Evolutionary conservation across 306 rosid genomes (phyloP).

Genomic region (Cucurbita moschata): DNA sequence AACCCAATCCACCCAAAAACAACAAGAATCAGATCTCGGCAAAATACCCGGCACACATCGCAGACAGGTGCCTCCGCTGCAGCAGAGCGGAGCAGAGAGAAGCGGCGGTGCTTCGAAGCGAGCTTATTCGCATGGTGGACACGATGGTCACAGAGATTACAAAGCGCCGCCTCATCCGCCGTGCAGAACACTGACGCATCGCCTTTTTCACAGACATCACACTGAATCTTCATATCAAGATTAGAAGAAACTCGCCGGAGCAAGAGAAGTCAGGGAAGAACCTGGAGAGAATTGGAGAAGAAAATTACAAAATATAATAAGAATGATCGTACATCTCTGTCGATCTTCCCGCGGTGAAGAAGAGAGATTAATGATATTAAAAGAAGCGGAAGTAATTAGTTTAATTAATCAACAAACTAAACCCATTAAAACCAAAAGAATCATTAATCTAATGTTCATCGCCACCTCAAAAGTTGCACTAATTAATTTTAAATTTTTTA

Average conservation of each 20-base stretch:
- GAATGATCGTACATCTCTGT: not conserved
- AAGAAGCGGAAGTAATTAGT: not conserved
- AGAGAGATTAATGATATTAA: not conserved
- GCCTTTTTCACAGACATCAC: slow-evolving; percentile 63
- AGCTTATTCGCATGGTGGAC: slow-evolving; percentile 95
- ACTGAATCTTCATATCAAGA: slow-evolving; percentile 66
- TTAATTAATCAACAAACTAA: not conserved
- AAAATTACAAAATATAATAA: not conserved
- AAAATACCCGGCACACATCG: slow-evolving; percentile 57
- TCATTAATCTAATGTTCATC: too few species aligned
- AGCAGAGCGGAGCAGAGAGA: slow-evolving; percentile 53
- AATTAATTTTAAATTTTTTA: too few species aligned
- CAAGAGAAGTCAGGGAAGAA: not conserved
- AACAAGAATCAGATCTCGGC: not conserved
- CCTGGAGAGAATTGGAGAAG: not conserved
- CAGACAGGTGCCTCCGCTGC: slow-evolving; percentile 42
- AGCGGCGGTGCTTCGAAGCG: slow-evolving; percentile 85
- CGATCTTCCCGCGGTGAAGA: not conserved
- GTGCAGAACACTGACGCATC: slow-evolving; percentile 78
- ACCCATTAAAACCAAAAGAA: too few species aligned
- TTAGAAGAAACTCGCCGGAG: not conserved
- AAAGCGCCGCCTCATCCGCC: slow-evolving; percentile 92
- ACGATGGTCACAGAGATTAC: slow-evolving; percentile 65
- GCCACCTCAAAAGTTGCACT: too few species aligned
- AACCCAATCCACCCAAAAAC: not conserved